A percentile compares a stretch with the other conserved stretches of the same genome.
Evolutionary conservation across 2,329 filamentous ascomycete genomes (phyloP).

Genomic region (Calonectria pteridis): DNA sequence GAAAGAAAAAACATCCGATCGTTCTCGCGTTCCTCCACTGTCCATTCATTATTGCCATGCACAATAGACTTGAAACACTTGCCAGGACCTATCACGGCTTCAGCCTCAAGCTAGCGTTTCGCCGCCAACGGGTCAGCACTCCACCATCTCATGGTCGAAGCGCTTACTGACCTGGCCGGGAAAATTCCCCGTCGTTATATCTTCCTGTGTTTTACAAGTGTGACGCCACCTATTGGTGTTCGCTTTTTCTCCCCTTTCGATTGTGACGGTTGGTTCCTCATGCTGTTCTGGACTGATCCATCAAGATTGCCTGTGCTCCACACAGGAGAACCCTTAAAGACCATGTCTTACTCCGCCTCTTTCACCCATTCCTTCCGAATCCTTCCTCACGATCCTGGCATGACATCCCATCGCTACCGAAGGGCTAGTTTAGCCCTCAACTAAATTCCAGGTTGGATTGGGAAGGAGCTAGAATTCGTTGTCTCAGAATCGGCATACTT

Average conservation of each 20-base stretch:
- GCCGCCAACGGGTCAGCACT: conserved; percentile 27
- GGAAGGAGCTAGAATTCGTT: not conserved
- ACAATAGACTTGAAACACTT: conserved; percentile 5
- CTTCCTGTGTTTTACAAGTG: not conserved
- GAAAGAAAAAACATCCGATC: not conserved
- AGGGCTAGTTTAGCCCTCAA: not conserved
- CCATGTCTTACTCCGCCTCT: conserved; percentile 11
- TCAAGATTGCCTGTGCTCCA: not conserved
- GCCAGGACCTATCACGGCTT: conserved; percentile 2
- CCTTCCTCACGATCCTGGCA: not conserved
- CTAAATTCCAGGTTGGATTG: not conserved
- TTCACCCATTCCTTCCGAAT: not conserved
- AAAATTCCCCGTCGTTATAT: conserved; percentile 18
- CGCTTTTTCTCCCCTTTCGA: not conserved
- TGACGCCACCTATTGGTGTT: conserved; percentile 21
- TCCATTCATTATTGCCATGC: not conserved
- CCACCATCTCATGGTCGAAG: conserved; percentile 26
- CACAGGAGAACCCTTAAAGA: not conserved
- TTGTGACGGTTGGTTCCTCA: conserved; percentile 5
- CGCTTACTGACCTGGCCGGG: conserved; percentile 18
- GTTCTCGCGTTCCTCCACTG: not conserved
- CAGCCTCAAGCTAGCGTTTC: conserved; percentile 32
- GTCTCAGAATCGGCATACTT: not conserved
- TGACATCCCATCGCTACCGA: not conserved
- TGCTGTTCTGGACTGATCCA: not conserved